Conservation (phyloP, 2,329 filamentous ascomycete species). For the Trichocomaceae sp. region DNA sequence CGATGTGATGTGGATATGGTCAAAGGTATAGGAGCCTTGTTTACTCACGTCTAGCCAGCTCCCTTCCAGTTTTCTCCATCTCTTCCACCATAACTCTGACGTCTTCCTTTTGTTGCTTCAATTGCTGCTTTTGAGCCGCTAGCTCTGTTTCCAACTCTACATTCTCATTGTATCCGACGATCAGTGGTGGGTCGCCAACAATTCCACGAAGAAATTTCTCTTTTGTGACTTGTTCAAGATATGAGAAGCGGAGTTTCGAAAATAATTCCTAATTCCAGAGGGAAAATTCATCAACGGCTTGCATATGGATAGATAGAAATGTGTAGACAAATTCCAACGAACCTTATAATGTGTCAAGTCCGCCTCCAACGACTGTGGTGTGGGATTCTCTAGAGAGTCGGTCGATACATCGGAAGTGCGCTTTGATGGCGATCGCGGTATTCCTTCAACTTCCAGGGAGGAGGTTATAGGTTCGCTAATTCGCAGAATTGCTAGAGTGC, state of each 20-base stretch:
- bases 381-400: slow-evolving; percentile 58
- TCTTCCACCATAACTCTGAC: slow-evolving; percentile 66
- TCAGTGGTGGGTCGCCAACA: slow-evolving; percentile 79
- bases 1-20: background rate
- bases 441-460: slow-evolving; percentile 20
- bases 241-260: slow-evolving; percentile 91
- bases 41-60: slow-evolving; percentile 52
- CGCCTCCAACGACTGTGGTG: slow-evolving; percentile 69
- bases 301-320: background rate
- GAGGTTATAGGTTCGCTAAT: slow-evolving; percentile 68
- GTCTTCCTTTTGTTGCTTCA: slow-evolving; percentile 74
- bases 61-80: slow-evolving; percentile 62
- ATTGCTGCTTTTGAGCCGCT: slow-evolving; percentile 61
- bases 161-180: slow-evolving; percentile 79
- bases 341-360: slow-evolving; percentile 83
- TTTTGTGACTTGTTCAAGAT: slow-evolving; percentile 97
- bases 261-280: slow-evolving; percentile 62
- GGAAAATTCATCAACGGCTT: background rate
- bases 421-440: slow-evolving; percentile 34
- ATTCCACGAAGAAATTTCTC: slow-evolving; percentile 95
- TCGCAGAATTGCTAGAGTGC: slow-evolving; percentile 61
- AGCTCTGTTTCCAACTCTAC: slow-evolving; percentile 66
- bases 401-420: slow-evolving; percentile 68
- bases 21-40: background rate
- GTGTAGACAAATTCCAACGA: background rate